Evolutionary conservation across 2,329 filamentous ascomycete species (phyloP), one percentile per base, ranked within the genome.

Genomic region (Volutella citrinella): DNA sequence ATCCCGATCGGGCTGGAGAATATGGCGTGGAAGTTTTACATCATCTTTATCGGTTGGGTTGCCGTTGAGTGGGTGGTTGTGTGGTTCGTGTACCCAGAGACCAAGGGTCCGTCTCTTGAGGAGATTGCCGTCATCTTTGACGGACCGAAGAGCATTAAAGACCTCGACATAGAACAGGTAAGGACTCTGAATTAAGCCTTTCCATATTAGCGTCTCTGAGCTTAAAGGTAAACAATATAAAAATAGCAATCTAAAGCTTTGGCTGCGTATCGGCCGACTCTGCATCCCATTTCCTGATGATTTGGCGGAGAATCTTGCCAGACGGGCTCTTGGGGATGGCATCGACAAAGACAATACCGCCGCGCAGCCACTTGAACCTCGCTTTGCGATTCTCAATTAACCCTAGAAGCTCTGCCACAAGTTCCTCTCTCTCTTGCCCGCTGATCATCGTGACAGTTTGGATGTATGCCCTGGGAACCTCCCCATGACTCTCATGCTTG

Each of bases 11-110:
- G 27, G n/a, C 19, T 39, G 2, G 24, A 35, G 7, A 19, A 34
- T 10, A 27, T 39, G 10, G 13, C 12, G 2, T 39, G 32, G 36
- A 27, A 31, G 19, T 27, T 34, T 7, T 39, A 35, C 15, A 24
- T 24, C 19, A 32, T 39, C 19, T 34, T 34, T 19, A 29, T 39
- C 20, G 15, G 16, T 16, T 39, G 32, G 36, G 27, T 39, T 6
- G 19, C 24, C 8, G 10, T 39, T 13, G 36, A 39, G 16, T 28
- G 22, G 7, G 12, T 22, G 5, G 32, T 34, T 14, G 19, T 39
- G 3, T 39, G 17, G n/a, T 32, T 30, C 7, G 19, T 35, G 13
- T 34, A 23, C n/a, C 36, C 36, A 7, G 36, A 39, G 16, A 39
- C 36, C 4, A 35, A 39, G 19, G 32, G 36, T 9, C 36, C 32